phyloP scores from a whole-genome alignment of 2,329 filamentous ascomycete genomes.

The Ophiostoma pallidulum region DNA sequence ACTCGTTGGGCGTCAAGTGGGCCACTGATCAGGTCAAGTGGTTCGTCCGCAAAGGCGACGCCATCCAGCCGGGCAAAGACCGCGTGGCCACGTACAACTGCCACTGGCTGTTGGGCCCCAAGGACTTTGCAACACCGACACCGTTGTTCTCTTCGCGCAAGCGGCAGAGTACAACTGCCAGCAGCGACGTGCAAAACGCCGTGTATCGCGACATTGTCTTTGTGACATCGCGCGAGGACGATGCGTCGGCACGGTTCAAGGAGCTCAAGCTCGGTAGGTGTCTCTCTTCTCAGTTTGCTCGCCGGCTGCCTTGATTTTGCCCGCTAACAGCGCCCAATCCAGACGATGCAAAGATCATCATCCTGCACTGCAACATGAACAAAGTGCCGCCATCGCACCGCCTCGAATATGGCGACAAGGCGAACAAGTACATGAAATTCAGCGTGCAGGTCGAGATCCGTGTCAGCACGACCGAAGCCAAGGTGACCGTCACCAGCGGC shows the following conservation, averaged over 20 bases:
- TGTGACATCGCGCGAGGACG: conserved; percentile 15
- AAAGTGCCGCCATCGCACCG: conserved; percentile 14
- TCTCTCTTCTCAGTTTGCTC: too few relatives aligned
- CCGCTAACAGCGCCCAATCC: neutral
- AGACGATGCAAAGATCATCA: conserved; percentile 12
- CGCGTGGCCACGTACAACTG: conserved; percentile 15
- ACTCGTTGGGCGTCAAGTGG: conserved; percentile 17
- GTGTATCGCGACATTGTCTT: conserved; percentile 19
- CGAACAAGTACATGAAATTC: conserved; percentile 5
- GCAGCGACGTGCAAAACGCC: neutral
- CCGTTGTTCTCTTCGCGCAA: conserved; percentile 1
- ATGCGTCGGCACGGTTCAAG: conserved; percentile 14
- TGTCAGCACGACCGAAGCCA: conserved; percentile 6
- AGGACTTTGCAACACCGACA: conserved; percentile 7
- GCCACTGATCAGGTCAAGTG: conserved; percentile 20
- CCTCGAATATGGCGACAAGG: neutral
- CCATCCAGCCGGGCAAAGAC: conserved; percentile 17
- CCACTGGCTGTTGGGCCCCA: conserved; percentile 17
- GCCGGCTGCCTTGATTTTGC: neutral
- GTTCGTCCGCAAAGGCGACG: conserved; percentile 19
- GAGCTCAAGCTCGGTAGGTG: conserved; percentile 14
- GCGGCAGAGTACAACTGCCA: neutral
- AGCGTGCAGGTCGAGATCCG: conserved; percentile 11
- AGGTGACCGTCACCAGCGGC: conserved; percentile 9
- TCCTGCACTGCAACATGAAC: conserved; percentile 18